Percentiles rank a stretch among this genome's conserved stretches.
Evolutionary conservation across 148 eudicot species (phyloP).

Genomic region (Fagopyrum homotropicum): DNA sequence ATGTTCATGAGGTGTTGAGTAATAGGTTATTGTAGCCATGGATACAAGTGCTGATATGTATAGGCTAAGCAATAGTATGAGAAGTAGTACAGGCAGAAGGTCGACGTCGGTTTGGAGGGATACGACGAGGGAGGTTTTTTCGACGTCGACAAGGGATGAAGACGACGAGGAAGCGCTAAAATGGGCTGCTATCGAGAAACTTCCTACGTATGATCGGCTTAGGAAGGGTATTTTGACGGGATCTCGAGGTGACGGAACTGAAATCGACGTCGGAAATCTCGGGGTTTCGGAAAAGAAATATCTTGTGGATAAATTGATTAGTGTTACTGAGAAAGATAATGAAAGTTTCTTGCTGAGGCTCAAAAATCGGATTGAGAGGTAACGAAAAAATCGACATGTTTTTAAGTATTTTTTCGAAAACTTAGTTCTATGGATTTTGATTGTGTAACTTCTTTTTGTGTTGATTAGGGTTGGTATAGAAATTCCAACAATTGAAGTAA

Average conservation of each 20-base stretch:
- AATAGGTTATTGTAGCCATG: neutral
- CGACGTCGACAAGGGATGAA: slow-evolving; percentile 24
- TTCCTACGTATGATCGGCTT: slow-evolving; percentile 32
- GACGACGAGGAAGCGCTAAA: slow-evolving; percentile 38
- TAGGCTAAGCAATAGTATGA: slow-evolving; percentile 18
- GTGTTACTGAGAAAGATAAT: slow-evolving; percentile 44
- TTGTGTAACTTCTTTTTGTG: neutral
- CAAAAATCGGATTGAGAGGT: slow-evolving; percentile 52
- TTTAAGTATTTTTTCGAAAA: neutral
- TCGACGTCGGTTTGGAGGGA: slow-evolving; percentile 23
- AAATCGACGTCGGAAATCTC: slow-evolving; percentile 28
- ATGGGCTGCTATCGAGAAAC: slow-evolving; percentile 38
- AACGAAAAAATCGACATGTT: slow-evolving; percentile 15
- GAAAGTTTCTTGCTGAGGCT: slow-evolving; percentile 53
- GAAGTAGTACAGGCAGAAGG: slow-evolving; percentile 4
- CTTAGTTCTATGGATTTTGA: neutral
- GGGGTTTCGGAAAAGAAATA: slow-evolving; percentile 23
- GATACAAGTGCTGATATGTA: slow-evolving; percentile 18
- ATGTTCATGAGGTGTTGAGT: neutral
- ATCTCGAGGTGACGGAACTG: slow-evolving; percentile 20
- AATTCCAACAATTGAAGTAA: slow-evolving; percentile 82
- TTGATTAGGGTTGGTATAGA: slow-evolving; percentile 65
- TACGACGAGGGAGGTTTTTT: slow-evolving; percentile 20
- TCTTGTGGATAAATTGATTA: slow-evolving; percentile 27
- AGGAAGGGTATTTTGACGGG: slow-evolving; percentile 29